phyloP scores from a whole-genome alignment of 179 eudicot genomes.

The Pouteria campechiana region DNA sequence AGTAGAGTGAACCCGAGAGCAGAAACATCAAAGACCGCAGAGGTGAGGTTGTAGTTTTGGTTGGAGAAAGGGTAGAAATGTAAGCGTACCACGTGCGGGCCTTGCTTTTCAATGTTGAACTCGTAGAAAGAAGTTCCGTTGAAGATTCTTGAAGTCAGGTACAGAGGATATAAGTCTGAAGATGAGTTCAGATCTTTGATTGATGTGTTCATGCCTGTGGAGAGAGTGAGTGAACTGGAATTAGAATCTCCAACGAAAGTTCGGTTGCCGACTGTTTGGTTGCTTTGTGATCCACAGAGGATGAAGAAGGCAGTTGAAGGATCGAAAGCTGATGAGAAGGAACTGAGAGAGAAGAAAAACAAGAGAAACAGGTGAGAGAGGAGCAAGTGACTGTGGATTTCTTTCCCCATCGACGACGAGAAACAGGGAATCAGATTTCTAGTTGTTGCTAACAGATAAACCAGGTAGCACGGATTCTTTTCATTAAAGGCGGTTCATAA shows the following conservation, averaged over 20 bases:
- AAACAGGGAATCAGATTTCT: no score
- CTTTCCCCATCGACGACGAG: no score
- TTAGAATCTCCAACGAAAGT: conserved; percentile 44
- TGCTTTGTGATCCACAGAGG: conserved; percentile 53
- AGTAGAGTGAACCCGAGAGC: conserved; percentile 43
- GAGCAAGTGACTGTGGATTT: no score
- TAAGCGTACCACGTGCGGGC: conserved; percentile 59
- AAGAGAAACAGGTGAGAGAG: no score
- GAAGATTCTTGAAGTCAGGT: conserved; percentile 56
- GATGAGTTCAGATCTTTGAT: no score
- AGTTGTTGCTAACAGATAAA: no score
- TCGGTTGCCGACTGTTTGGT: conserved; percentile 24
- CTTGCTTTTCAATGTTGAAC: conserved; percentile 29
- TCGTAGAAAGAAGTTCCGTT: conserved; percentile 23
- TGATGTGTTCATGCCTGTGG: conserved; percentile 27
- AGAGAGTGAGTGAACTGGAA: conserved; percentile 29
- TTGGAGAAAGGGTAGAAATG: conserved; percentile 54
- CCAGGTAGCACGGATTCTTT: no score
- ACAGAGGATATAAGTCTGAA: conserved; percentile 29
- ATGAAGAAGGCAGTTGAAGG: conserved; percentile 44
- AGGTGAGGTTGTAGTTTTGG: conserved; percentile 26
- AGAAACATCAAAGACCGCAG: conserved; percentile 43
- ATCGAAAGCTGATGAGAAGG: conserved; percentile 16
- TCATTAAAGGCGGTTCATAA: no score
- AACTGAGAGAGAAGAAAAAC: conserved; percentile 1